A percentile compares a stretch with the other conserved stretches of the same genome.
Conservation (phyloP, 176 grass and related monocot genomes). For the Aegilops speltoides region DNA sequence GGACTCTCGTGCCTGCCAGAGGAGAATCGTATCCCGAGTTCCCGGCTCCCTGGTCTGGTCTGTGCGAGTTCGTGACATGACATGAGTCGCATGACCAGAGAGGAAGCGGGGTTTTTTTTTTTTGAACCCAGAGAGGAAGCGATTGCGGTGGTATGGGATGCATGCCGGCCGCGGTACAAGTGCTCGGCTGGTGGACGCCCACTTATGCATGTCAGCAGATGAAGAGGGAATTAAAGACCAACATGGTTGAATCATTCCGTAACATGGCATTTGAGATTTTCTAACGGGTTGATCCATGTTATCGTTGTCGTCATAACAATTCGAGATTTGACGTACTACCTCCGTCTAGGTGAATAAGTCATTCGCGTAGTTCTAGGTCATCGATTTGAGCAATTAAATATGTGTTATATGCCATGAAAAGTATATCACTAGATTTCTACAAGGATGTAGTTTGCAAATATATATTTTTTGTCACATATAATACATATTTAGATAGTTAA, state of each 20-base stretch:
- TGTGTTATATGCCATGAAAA: too few relatives aligned
- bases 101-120: too few relatives aligned
- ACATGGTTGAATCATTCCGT: neutral
- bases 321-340: neutral
- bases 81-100: neutral
- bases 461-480: too few relatives aligned
- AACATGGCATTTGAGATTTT: neutral
- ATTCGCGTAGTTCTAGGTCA: too few relatives aligned
- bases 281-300: too few relatives aligned
- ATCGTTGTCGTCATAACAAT: neutral
- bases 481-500: too few relatives aligned
- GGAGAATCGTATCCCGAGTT: neutral
- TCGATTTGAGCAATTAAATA: too few relatives aligned
- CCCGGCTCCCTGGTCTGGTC: neutral
- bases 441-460: too few relatives aligned
- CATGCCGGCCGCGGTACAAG: neutral
- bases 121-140: too few relatives aligned
- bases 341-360: too few relatives aligned
- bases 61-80: neutral
- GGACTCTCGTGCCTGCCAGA: neutral
- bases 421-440: too few relatives aligned
- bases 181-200: neutral
- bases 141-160: neutral
- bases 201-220: neutral
- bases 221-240: neutral